Evolutionary conservation across 176 grass and related monocot genomes (phyloP).

Genomic region (bread wheat (Triticum aestivum)): DNA sequence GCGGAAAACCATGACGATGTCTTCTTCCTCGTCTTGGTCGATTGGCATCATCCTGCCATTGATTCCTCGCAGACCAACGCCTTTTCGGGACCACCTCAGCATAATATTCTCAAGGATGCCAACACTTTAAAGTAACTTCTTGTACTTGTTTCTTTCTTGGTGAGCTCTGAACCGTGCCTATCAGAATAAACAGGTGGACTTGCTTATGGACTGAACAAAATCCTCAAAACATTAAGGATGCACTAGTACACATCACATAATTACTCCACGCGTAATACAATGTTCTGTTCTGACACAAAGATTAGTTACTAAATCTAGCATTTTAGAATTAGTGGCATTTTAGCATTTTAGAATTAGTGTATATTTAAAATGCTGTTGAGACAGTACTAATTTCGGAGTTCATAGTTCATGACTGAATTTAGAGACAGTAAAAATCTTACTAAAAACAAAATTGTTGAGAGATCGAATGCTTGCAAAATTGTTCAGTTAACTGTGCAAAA

Average conservation of each 20-base stretch:
- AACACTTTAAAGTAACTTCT: constrained; percentile 51
- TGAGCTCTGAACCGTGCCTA: constrained; percentile 80
- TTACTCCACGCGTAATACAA: neutral
- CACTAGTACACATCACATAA: neutral
- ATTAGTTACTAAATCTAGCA: too few relatives aligned
- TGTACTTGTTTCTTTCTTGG: constrained; percentile 62
- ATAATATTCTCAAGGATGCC: constrained; percentile 72
- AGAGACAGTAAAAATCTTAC: too few relatives aligned
- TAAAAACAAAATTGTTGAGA: too few relatives aligned
- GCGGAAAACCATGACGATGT: constrained; percentile 56
- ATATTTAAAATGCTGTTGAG: too few relatives aligned
- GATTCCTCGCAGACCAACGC: constrained; percentile 70
- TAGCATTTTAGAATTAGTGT: too few relatives aligned
- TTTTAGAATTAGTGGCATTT: too few relatives aligned
- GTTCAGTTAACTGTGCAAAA: too few relatives aligned
- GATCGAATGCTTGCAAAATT: too few relatives aligned
- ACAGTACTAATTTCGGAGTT: too few relatives aligned
- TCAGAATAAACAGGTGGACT: constrained; percentile 31
- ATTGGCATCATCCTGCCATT: constrained; percentile 43
- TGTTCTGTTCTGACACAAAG: too few relatives aligned
- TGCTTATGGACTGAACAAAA: neutral
- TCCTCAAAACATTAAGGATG: neutral
- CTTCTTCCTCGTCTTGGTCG: constrained; percentile 57
- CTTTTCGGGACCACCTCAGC: constrained; percentile 64
- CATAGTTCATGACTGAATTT: too few relatives aligned